phyloP scores from a whole-genome alignment of 306 rosid species.

The Phaseolus lunatus region DNA sequence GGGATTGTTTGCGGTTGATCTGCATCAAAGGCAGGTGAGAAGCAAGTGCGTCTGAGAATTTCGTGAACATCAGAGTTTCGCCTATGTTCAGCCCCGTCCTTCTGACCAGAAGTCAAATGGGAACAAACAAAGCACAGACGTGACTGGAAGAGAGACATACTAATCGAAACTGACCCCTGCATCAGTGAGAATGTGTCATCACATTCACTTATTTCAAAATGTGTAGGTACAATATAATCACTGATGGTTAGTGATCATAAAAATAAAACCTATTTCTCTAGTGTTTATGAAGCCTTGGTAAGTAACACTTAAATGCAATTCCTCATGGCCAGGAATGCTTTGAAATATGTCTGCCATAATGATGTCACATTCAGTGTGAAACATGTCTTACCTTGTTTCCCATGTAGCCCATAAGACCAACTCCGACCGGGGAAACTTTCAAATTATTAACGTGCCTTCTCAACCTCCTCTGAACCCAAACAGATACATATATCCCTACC shows the following conservation, averaged over 20 bases:
- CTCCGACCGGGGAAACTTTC: conserved; percentile 92
- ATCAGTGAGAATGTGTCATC: conserved; percentile 44
- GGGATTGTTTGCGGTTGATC: conserved; percentile 89
- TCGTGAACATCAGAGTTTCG: conserved; percentile 88
- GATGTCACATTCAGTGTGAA: conserved; percentile 37
- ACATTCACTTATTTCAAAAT: conserved; percentile 33
- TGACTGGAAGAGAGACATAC: conserved; percentile 92
- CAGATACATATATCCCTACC: conserved; percentile 93
- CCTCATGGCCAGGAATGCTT: conserved; percentile 12
- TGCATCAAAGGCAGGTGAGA: conserved; percentile 72
- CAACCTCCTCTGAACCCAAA: conserved; percentile 93
- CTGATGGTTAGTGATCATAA: background rate
- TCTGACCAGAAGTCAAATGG: conserved; percentile 93
- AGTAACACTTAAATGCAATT: conserved; percentile 15
- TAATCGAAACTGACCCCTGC: conserved; percentile 97
- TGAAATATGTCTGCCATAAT: conserved; percentile 21
- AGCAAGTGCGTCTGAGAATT: conserved; percentile 80
- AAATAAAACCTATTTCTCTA: background rate
- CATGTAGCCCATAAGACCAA: conserved; percentile 98
- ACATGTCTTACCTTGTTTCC: conserved; percentile 87
- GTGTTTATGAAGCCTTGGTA: conserved; percentile 3
- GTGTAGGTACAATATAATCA: background rate
- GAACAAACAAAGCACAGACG: conserved; percentile 96
- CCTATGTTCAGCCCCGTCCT: conserved; percentile 82
- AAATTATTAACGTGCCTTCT: conserved; percentile 86